phyloP scores from a whole-genome alignment of 345 rosid species.

The Lagerstroemia speciosa region DNA sequence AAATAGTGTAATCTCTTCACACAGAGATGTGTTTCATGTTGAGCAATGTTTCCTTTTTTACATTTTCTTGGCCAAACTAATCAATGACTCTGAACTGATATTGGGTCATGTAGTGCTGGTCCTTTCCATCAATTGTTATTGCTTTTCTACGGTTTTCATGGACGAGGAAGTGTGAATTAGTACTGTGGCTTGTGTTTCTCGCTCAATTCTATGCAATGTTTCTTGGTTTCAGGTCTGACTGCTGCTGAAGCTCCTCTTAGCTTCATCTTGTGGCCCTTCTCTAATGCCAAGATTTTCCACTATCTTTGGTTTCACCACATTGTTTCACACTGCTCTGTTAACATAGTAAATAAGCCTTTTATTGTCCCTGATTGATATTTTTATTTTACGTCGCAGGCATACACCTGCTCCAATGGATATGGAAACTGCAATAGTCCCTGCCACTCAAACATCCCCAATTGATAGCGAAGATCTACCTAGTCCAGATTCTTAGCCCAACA shows the following conservation, averaged over 20 bases:
- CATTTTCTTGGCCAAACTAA: no score
- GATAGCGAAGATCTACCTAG: conserved; percentile 30
- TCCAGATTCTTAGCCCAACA: conserved; percentile 40
- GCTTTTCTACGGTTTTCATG: not conserved
- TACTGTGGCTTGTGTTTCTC: no score
- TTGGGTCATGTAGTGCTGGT: not conserved
- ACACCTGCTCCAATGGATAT: conserved; percentile 5
- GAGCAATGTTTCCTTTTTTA: not conserved
- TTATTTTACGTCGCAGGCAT: not conserved
- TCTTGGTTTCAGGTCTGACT: no score
- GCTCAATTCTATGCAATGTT: no score
- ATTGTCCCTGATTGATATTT: not conserved
- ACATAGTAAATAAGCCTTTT: not conserved
- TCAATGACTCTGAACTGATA: no score
- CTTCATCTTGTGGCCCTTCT: no score
- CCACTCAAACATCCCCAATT: conserved; percentile 20
- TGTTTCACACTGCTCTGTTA: not conserved
- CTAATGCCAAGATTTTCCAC: no score
- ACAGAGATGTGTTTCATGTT: no score
- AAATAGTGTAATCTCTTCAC: no score
- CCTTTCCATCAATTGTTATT: not conserved
- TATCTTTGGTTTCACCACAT: no score
- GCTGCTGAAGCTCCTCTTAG: no score
- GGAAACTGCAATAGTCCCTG: conserved; percentile 35
- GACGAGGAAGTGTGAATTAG: no score